phyloP scores from a whole-genome alignment of 192 early-diverging fungal genomes.

The Backusella westeae region DNA sequence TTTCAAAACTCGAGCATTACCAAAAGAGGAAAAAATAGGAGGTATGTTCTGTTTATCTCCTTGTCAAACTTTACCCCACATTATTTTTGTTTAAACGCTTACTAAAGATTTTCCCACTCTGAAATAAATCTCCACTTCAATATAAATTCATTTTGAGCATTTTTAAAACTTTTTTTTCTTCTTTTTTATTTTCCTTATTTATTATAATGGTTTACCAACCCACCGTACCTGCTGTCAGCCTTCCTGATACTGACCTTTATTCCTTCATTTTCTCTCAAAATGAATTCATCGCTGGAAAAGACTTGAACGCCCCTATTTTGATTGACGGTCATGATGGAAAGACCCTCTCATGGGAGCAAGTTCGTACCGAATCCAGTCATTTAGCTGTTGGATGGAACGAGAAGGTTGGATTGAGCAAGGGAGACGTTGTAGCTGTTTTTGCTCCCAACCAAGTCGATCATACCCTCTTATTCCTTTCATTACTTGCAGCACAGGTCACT shows the following conservation, averaged over 20 bases:
- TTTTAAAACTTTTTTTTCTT: neutral
- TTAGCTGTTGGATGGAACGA: slow-evolving; percentile 53
- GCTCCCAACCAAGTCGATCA: slow-evolving; percentile 70
- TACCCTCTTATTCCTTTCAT: slow-evolving; percentile 53
- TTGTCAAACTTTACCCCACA: slow-evolving; percentile 3
- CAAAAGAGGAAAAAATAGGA: neutral
- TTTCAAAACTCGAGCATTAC: neutral
- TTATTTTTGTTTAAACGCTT: neutral
- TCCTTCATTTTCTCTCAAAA: slow-evolving; percentile 25
- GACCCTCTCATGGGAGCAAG: slow-evolving; percentile 15
- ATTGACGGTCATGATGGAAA: slow-evolving; percentile 16
- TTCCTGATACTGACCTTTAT: slow-evolving; percentile 27
- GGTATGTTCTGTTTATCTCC: neutral
- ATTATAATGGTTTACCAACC: slow-evolving; percentile 24
- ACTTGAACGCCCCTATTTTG: slow-evolving; percentile 8
- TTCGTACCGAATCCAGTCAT: slow-evolving; percentile 10
- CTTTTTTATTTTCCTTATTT: neutral
- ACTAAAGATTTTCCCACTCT: slow-evolving; percentile 8
- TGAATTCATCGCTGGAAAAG: slow-evolving; percentile 13
- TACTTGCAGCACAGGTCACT: slow-evolving; percentile 64
- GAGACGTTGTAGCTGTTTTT: slow-evolving; percentile 69
- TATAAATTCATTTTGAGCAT: slow-evolving; percentile 2
- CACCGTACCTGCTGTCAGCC: slow-evolving; percentile 2
- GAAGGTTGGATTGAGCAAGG: slow-evolving; percentile 53
- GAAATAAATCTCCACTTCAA: slow-evolving; percentile 1